These are phyloP conservation scores for Corymbia maculata DNA, from an alignment of 345 rosid species.

Conservation along the genomic window DNA sequence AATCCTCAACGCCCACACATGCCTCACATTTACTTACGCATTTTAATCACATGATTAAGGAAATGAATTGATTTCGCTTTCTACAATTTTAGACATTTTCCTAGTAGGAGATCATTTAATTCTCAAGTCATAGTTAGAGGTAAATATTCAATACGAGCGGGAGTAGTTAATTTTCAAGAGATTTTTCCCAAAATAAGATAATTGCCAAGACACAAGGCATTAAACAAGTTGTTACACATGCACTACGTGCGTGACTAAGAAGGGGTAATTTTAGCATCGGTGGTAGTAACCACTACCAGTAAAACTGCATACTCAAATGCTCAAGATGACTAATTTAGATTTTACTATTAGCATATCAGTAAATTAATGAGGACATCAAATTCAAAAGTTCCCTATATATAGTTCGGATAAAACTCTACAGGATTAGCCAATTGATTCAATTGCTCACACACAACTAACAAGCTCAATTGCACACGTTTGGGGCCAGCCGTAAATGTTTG, in stretches of 20 bases:
- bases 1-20: neutral
- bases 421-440: too few species aligned
- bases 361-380: too few species aligned
- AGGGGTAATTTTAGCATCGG: too few species aligned
- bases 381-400: too few species aligned
- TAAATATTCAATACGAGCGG: neutral
- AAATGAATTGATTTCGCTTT: neutral
- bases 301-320: too few species aligned
- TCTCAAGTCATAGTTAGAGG: neutral
- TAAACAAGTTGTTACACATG: neutral
- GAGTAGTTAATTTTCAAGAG: neutral
- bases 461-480: too few species aligned
- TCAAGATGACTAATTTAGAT: too few species aligned
- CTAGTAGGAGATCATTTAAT: neutral
- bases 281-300: too few species aligned
- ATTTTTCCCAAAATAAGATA: neutral
- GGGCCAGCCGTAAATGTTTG: too few species aligned
- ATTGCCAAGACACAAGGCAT: neutral
- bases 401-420: too few species aligned
- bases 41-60: neutral
- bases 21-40: neutral
- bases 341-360: too few species aligned
- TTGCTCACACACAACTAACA: too few species aligned
- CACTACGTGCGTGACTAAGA: neutral
- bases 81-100: neutral